Evolutionary conservation across 2,329 filamentous ascomycete genomes (phyloP).

Genomic region (Monilinia polystroma): DNA sequence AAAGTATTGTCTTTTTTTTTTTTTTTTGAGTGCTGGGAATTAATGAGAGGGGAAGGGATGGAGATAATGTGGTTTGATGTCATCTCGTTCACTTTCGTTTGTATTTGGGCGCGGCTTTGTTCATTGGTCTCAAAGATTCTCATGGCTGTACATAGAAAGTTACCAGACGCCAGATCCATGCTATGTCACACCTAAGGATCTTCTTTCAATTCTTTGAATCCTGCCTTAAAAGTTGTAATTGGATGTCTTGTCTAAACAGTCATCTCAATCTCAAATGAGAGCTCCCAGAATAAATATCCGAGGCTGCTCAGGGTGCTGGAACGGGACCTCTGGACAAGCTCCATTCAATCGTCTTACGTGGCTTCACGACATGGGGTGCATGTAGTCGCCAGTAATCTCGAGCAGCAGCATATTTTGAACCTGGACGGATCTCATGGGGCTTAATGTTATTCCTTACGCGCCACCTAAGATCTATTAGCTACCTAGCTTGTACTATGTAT

Average conservation of each 20-base stretch:
- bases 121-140: not conserved
- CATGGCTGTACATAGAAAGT: not conserved
- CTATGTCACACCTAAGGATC: not conserved
- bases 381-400: not conserved
- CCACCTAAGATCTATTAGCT: conserved; percentile 3
- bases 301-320: not conserved
- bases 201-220: not conserved
- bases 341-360: not conserved
- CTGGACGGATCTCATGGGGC: not conserved
- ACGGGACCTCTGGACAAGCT: not conserved
- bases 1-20: not conserved
- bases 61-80: not conserved
- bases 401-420: not conserved
- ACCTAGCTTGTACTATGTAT: not conserved
- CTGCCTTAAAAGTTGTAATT: not conserved
- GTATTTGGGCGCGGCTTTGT: not conserved
- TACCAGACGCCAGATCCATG: too few relatives aligned
- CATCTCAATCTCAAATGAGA: not conserved
- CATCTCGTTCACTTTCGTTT: not conserved
- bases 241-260: not conserved
- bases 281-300: not conserved
- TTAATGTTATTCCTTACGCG: not conserved
- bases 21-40: too few relatives aligned
- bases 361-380: not conserved
- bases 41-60: not conserved